Evolutionary conservation across 139 green algal genomes (phyloP), one percentile per base, ranked within the genome.

Genomic region (Micractinium sp.): DNA sequence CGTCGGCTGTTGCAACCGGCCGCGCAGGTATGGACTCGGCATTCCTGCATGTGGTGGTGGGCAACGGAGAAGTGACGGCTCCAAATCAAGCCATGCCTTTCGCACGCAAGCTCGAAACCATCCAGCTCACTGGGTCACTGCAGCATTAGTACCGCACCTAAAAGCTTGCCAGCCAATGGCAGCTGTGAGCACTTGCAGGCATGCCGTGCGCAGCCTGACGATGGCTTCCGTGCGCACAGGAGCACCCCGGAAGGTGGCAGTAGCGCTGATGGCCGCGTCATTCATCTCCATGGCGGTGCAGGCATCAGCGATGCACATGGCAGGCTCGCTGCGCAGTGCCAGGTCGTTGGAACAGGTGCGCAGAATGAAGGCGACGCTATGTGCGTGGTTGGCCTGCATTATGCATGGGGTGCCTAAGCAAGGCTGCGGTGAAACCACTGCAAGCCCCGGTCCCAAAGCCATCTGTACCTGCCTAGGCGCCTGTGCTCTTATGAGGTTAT

Each of bases 121-220:
- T 5, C 47, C 5, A 56, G 47, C 47, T 56, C 47, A 56, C 47
- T 56, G 47, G 47, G 47, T 9, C 7, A 56, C 9, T 56, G 47
- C 47, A 5, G 47, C 9, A 56, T 56, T 56, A 9, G 47, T 35
- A 66, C 66, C 78, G 16, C 80, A 90, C 79, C 95, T 93, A 88
- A 98, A 96, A 18, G 94, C 88, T 33, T 93, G 85, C 95, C 94
- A 96, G 23, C 88, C 90, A 89, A 98, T 91, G 16, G 95, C 91
- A 7, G 93, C 95, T 31, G 90, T 94, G 83, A 99, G 90, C 66
- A 99, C 93, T 74, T 97, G 90, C 77, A 99, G 93, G 93, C 95
- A 98, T 3, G 93, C 92, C 41, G 94, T 92, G 22, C 95, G 92
- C 90, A 98, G 90, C 47, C 90, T 79, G 39, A 89, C 91, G 39